Evolutionary conservation across 495 filamentous ascomycete genomes (phyloP).

Genomic region (Penicillium egyptiacum): DNA sequence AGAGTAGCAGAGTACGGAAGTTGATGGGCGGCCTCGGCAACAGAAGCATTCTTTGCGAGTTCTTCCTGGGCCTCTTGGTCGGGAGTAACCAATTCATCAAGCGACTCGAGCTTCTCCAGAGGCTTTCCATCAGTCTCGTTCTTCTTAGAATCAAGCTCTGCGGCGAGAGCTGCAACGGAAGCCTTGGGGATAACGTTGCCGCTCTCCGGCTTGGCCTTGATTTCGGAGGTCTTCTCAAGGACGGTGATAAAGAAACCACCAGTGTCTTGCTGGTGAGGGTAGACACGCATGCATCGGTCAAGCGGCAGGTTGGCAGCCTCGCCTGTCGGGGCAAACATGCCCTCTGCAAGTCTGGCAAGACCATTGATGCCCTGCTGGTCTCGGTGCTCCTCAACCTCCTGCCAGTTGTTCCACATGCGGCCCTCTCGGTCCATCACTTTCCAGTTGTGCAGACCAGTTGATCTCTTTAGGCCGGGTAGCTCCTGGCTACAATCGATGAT

Average conservation of each 20-base stretch:
- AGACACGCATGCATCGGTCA: constrained; percentile 87
- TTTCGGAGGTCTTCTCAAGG: constrained; percentile 85
- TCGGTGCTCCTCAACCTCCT: constrained; percentile 68
- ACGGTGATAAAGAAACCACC: constrained; percentile 97
- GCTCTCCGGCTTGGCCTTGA: constrained; percentile 78
- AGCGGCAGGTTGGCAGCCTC: constrained; percentile 65
- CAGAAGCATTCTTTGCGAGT: constrained; percentile 45
- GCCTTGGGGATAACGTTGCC: constrained; percentile 56
- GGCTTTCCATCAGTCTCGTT: constrained; percentile 37
- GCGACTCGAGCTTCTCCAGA: constrained; percentile 50
- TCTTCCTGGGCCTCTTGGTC: constrained; percentile 37
- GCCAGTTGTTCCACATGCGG: constrained; percentile 71
- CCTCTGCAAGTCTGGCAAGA: constrained; percentile 63
- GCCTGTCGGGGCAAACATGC: constrained; percentile 77
- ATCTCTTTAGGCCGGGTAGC: constrained; percentile 73
- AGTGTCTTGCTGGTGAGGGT: constrained; percentile 92
- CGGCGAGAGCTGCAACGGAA: constrained; percentile 54
- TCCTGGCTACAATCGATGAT: constrained; percentile 78
- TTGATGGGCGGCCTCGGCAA: constrained; percentile 43
- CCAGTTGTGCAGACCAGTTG: constrained; percentile 72
- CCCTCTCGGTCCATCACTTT: constrained; percentile 83
- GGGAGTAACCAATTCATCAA: constrained; percentile 48
- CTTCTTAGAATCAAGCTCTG: constrained; percentile 52
- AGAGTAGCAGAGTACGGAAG: constrained; percentile 41
- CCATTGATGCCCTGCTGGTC: constrained; percentile 56